Conservation (phyloP, 2,329 filamentous ascomycete genomes). For the Cordyceps farinosa region DNA sequence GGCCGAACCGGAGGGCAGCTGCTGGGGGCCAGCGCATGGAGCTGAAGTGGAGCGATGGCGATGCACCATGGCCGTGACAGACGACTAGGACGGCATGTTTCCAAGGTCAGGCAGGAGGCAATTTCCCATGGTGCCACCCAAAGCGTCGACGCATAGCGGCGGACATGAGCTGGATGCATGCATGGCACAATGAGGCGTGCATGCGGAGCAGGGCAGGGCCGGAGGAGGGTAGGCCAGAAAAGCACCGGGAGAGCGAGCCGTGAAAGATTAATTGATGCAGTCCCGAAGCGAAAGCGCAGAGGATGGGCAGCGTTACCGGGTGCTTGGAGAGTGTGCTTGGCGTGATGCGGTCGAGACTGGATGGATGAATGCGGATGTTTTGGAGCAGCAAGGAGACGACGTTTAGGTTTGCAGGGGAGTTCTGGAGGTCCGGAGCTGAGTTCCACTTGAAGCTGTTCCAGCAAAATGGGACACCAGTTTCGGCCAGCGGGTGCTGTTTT, state of each 20-base stretch:
- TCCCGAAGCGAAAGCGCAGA: background rate
- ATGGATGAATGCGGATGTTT: background rate
- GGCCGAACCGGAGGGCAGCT: background rate
- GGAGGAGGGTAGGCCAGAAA: background rate
- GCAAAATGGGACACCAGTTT: constrained; percentile 1
- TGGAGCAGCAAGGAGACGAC: background rate
- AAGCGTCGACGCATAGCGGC: constrained; percentile 12
- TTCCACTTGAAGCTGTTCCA: background rate
- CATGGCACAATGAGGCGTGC: background rate
- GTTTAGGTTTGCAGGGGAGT: constrained; percentile 7
- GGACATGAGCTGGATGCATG: background rate
- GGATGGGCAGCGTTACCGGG: background rate
- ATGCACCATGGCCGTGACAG: constrained; percentile 11
- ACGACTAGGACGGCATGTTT: background rate
- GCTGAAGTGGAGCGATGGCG: constrained; percentile 8
- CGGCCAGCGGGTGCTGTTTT: background rate
- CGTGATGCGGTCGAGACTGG: background rate
- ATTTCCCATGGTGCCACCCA: constrained; percentile 16
- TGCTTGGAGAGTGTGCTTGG: background rate
- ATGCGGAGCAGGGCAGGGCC: background rate
- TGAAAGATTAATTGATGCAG: background rate
- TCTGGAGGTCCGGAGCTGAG: background rate
- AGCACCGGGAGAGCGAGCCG: background rate
- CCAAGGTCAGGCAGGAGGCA: constrained; percentile 3
- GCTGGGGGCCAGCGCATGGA: background rate